Base-by-base conservation (phyloP, 75 land plant genomes). In the Pinus tabuliformis region DNA sequence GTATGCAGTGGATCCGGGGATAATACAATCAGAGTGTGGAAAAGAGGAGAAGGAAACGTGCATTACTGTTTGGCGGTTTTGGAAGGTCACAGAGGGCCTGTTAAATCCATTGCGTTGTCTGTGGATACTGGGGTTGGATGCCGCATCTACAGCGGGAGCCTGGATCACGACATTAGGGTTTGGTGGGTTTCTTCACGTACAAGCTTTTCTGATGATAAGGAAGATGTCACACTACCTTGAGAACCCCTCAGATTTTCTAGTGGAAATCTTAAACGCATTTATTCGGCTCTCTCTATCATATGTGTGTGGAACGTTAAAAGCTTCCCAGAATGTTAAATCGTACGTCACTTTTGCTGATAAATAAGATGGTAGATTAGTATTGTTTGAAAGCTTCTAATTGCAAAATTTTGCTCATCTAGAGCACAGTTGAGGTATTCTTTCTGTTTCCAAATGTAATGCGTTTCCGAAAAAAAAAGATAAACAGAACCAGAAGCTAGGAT, bases 131-230 rank as follows among this genome's bases (percentile, higher is more conserved):
- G 37, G 36, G 64, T 56, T 16, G 74, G 76, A 9, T 71, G 71
- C 14, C 22, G 64, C 65, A 84, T 92, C 11, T 88, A 84, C 54
- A 88, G 95, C 56, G 92, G 90, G 13, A 81, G 90, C 49, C 73
- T 92, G 54, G 92, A 92, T 62, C 84, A 89, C 15, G 90, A 88
- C 66, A 78, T 92, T 28, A 76, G 72, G 72, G 84, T 86, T 0
- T 92, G 95, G 95, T 71, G 77, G 74, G 79, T 89, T 72, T 65
- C 52, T 45, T 45, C 49, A 42, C 45, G 6, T 42, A 42, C 45
- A 45, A 6, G 49, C 49, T 45, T 5, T 45, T 45, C 8, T 45
- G 8, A 45, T 45, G 49, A 45, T 45, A 5, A 45, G 0, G 7
- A 6, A 8, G 49, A 45, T 45, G 49, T 45, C 49, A 45, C 49